These are phyloP conservation scores for Apiotrichum sp. DNA, from an alignment of 1,284 basidiomycete species.

Conservation along the genomic window DNA sequence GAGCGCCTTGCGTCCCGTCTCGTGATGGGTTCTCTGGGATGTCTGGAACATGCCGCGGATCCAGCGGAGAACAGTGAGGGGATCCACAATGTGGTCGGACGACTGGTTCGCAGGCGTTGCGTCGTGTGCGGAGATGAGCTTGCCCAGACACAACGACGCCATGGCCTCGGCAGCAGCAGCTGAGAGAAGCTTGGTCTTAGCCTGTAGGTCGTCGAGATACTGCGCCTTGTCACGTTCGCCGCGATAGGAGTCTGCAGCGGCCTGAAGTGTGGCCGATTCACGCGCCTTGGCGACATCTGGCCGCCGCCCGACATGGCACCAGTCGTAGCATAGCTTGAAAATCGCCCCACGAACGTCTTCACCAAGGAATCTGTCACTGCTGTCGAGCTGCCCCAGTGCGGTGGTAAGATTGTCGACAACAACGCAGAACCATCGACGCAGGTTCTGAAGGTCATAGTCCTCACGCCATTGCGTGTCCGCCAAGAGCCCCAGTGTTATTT, in stretches of 20 bases:
- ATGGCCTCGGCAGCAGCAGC: constrained; percentile 73
- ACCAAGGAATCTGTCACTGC: constrained; percentile 70
- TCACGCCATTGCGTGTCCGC: constrained; percentile 65
- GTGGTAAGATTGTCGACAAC: constrained; percentile 81
- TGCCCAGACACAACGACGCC: constrained; percentile 70
- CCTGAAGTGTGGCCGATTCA: constrained; percentile 66
- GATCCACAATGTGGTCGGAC: constrained; percentile 43
- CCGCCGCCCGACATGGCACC: constrained; percentile 80
- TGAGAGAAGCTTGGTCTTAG: constrained; percentile 65
- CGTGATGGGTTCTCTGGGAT: constrained; percentile 40
- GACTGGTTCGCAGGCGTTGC: constrained; percentile 35
- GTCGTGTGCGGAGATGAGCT: constrained; percentile 34
- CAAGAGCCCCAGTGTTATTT: constrained; percentile 72
- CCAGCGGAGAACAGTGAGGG: constrained; percentile 48
- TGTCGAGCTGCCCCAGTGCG: constrained; percentile 61
- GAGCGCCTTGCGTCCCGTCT: constrained; percentile 59
- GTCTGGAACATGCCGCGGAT: constrained; percentile 49
- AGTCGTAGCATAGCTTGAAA: constrained; percentile 84
- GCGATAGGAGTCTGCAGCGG: constrained; percentile 53
- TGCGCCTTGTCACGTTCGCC: constrained; percentile 57
- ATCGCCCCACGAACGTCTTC: constrained; percentile 69
- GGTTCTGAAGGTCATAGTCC: constrained; percentile 69
- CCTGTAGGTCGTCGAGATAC: constrained; percentile 55
- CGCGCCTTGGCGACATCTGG: constrained; percentile 68
- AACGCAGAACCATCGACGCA: constrained; percentile 84